Conservation (phyloP, 2,329 filamentous ascomycete species). For the Fusarium sambucinum region DNA sequence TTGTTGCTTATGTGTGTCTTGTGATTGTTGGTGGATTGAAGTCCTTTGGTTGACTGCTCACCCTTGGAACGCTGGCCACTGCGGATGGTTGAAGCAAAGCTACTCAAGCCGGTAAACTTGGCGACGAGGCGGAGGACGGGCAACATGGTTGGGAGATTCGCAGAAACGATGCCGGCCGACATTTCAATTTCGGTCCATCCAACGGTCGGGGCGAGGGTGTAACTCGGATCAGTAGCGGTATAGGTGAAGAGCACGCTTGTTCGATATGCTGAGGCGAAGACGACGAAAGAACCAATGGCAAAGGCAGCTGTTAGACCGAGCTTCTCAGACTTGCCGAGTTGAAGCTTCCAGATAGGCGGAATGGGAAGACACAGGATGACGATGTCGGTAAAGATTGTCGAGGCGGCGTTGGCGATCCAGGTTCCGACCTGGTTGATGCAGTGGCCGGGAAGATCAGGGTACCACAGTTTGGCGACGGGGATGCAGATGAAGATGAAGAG, state of each 20-base stretch:
- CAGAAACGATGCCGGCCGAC: slow-evolving; percentile 64
- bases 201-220: slow-evolving; percentile 60
- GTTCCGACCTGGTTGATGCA: slow-evolving; percentile 64
- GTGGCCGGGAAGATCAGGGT: slow-evolving; percentile 57
- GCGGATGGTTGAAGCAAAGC: slow-evolving; percentile 35
- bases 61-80: slow-evolving; percentile 44
- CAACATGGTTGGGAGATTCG: slow-evolving; percentile 65
- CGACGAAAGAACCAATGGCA: slow-evolving; percentile 60
- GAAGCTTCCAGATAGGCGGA: slow-evolving; percentile 60
- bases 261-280: slow-evolving; percentile 63
- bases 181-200: slow-evolving; percentile 64
- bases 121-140: slow-evolving; percentile 57
- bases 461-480: slow-evolving; percentile 63
- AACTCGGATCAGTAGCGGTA: slow-evolving; percentile 55
- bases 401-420: slow-evolving; percentile 63
- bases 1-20: slow-evolving; percentile 9
- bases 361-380: slow-evolving; percentile 60
- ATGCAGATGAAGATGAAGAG: slow-evolving; percentile 66
- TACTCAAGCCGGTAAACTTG: slow-evolving; percentile 55
- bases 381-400: slow-evolving; percentile 62
- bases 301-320: slow-evolving; percentile 60
- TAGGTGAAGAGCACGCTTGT: slow-evolving; percentile 62
- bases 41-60: slow-evolving; percentile 35
- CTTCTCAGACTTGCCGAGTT: slow-evolving; percentile 57
- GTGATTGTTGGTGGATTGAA: slow-evolving; percentile 20